Evolutionary conservation across 805 yeast species (phyloP), one percentile per base, ranked within the genome.

Genomic region (Saturnispora quitensis): DNA sequence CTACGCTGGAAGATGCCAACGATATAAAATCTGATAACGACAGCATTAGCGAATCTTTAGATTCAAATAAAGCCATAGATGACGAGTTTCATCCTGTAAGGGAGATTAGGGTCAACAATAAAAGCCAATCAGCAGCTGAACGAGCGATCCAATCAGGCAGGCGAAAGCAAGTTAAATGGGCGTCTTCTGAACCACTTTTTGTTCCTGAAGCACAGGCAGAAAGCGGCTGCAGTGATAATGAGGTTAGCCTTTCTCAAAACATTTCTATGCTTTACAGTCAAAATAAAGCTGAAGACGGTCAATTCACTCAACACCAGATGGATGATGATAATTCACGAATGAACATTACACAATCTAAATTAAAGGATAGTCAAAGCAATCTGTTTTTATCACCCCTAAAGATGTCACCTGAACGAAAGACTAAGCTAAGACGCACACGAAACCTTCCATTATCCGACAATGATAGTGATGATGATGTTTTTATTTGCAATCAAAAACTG

Each of bases 121-220:
- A 34, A 12, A n/a, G 24, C n/a, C 38, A 34, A 42, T 48, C 46
- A 31, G 45, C 46, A 3, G 50, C 46, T 22, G 50, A 48, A 43
- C 13, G 46, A 6, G 50, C 38, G 13, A 40, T 48, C 12, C 40
- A 48, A 17, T 24, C 25, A 36, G 43, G 43, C 17, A 27, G 18
- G 15, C 25, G 18, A 25, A 40, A 22, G 17, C 12, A 25, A 1
- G 24, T 27, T 3, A 17, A 43, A 43, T n/a, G 36, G n/a, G 17
- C 18, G 1, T 6, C n/a, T 17, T 2, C 13, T 4, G 50, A 40
- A 33, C 50, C 50, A 3, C 43, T 48, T n/a, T 48, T 48, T 42
- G 13, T 48, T 10, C 40, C 45, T 15, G 50, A 28, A 9, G 35
- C 20, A 2, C 10, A n/a, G 3, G 46, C 42, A 7, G 24, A 36